Evolutionary conservation across 257 asterid genomes (phyloP), one percentile per base, ranked within the genome.

Genomic region (Cynanchum wilfordii): DNA sequence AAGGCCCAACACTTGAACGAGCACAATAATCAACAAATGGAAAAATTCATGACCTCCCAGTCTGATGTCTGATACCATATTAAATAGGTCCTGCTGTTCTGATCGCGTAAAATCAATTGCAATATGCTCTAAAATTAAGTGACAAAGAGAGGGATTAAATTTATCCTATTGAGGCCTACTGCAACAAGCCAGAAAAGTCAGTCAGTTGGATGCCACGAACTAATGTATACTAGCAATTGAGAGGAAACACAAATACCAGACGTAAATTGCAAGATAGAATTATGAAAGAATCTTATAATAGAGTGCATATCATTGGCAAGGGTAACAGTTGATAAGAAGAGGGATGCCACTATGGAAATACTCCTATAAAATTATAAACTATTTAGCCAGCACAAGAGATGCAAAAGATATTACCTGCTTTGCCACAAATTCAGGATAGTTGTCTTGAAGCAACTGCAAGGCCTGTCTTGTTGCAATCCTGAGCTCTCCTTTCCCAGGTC

Each of bases 371-470:
- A 15, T 33, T 64, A 25, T 6, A 29, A 33, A 33, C 4, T 12
- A 5, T 16, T 42, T 7, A 10, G 10, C 11, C 47, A 63, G 68
- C 24, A 63, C 13, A 4, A 30, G 47, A 64, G 69, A 36, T 1
- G 0, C 27, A 1, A 69, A 54, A 42, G 47, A 54, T 47, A 38
- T 77, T 76, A 93, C 99, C 97, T 94, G 97, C 80, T 94, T 94
- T 0, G 96, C 81, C 9, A 94, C 98, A 54, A 91, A 91, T 70
- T 94, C 98, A 2, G 99, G 98, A 74, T 91, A 94, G 80, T 94
- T 94, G 69, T 94, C 98, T 86, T 94, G 99, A 73, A 94, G 90
- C 81, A 89, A 77, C n/a, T 82, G 89, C 80, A 91, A 71, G 0
- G 99, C 96, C 79, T 91, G 97, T 57, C 77, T 94, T 16, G 93